Evolutionary conservation across 1,284 basidiomycete species (phyloP).

Genomic region (Cutaneotrichosporon cyanovorans): DNA sequence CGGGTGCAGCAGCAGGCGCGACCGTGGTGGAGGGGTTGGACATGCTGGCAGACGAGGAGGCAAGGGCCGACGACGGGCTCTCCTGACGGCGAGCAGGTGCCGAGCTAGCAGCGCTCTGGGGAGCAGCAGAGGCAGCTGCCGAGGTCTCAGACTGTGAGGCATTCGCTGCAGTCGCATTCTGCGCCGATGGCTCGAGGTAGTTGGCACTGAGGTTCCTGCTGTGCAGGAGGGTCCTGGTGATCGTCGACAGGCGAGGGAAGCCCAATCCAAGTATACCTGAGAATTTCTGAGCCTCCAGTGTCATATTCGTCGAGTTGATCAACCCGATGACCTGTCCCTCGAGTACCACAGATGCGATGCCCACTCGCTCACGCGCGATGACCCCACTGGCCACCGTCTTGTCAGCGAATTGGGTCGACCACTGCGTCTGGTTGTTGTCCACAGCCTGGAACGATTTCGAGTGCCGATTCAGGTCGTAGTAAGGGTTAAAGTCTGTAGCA

Average conservation of each 20-base stretch:
- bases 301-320: conserved; percentile 43
- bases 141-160: background rate
- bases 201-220: background rate
- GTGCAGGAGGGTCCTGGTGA: conserved; percentile 16
- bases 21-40: background rate
- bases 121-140: conserved; percentile 49
- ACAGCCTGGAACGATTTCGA: conserved; percentile 22
- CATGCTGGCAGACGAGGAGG: too few relatives aligned
- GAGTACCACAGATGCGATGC: conserved; percentile 17
- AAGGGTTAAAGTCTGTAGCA: conserved; percentile 22
- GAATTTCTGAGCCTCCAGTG: conserved; percentile 36
- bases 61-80: background rate
- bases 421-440: conserved; percentile 26
- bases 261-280: conserved; percentile 46
- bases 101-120: conserved; percentile 63
- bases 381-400: conserved; percentile 29
- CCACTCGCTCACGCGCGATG: conserved; percentile 29
- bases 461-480: conserved; percentile 25
- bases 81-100: conserved; percentile 17
- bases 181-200: too few relatives aligned
- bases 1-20: background rate
- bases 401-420: conserved; percentile 30
- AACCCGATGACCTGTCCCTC: conserved; percentile 31
- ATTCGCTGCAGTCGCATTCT: too few relatives aligned
- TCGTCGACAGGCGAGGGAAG: conserved; percentile 38